Percentiles rank a stretch among this genome's conserved stretches.
Conservation (phyloP, 805 yeast genomes). For the Lipomyces sp. region DNA sequence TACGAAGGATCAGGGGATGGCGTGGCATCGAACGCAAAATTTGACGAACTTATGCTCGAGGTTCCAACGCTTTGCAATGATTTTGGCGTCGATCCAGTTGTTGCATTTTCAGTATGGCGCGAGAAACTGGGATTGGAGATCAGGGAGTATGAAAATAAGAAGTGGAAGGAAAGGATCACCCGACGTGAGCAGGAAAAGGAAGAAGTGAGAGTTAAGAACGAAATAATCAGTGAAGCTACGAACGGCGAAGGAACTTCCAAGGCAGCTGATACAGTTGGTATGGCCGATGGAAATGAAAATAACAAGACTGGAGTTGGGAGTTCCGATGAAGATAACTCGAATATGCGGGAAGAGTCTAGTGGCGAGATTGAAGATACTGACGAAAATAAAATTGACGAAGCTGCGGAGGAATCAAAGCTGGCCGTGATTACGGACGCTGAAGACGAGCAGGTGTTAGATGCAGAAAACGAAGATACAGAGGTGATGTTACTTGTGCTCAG, state of each 20-base stretch:
- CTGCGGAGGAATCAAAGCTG: constrained; percentile 55
- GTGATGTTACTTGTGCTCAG: background rate
- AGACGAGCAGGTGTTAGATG: background rate
- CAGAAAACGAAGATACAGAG: constrained; percentile 6
- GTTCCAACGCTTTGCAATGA: constrained; percentile 38
- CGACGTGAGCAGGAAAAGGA: constrained; percentile 37
- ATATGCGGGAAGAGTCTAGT: constrained; percentile 36
- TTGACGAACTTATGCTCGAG: constrained; percentile 25
- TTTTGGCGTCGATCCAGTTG: constrained; percentile 48
- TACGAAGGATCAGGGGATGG: constrained; percentile 35
- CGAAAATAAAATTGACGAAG: constrained; percentile 60
- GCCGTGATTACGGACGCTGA: constrained; percentile 60
- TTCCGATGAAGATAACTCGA: constrained; percentile 36
- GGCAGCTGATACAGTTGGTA: constrained; percentile 5
- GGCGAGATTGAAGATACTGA: constrained; percentile 43
- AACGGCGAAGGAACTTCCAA: constrained; percentile 12
- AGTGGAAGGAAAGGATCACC: constrained; percentile 17
- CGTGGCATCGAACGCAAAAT: constrained; percentile 9
- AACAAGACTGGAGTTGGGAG: constrained; percentile 1
- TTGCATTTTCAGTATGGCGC: constrained; percentile 85
- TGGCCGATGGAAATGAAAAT: constrained; percentile 12
- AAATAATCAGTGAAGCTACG: background rate
- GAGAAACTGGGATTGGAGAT: constrained; percentile 44
- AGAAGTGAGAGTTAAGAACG: constrained; percentile 19
- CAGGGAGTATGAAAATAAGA: constrained; percentile 38